A percentile compares a stretch with the other conserved stretches of the same genome.
Evolutionary conservation across 805 yeast species (phyloP).

Genomic region (Metschnikowia peoriensis): DNA sequence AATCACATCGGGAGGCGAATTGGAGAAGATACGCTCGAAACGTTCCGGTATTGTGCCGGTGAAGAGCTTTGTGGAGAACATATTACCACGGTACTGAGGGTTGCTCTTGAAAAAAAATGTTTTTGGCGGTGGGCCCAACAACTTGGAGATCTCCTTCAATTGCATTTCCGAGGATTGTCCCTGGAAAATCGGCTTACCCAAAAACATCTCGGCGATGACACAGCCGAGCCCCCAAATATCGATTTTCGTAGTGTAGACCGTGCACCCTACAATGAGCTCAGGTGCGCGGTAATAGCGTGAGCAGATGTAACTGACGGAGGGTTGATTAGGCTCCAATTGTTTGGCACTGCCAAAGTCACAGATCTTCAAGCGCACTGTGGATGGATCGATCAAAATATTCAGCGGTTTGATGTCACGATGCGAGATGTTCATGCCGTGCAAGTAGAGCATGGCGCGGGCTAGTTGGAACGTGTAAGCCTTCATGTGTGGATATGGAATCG

Average conservation of each 20-base stretch:
- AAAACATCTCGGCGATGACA: slow-evolving; percentile 89
- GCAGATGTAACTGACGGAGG: slow-evolving; percentile 94
- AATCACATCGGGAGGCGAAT: slow-evolving; percentile 82
- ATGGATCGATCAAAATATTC: slow-evolving; percentile 73
- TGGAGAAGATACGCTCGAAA: slow-evolving; percentile 48
- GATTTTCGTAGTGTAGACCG: slow-evolving; percentile 82
- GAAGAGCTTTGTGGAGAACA: slow-evolving; percentile 64
- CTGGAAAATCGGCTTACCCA: slow-evolving; percentile 93
- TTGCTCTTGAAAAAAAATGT: slow-evolving; percentile 71
- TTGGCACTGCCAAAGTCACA: slow-evolving; percentile 89
- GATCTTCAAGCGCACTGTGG: slow-evolving; percentile 62
- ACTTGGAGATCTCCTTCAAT: slow-evolving; percentile 83
- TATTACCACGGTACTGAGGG: slow-evolving; percentile 72
- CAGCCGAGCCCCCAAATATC: slow-evolving; percentile 99
- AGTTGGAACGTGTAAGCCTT: slow-evolving; percentile 77
- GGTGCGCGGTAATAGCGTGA: slow-evolving; percentile 96
- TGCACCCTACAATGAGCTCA: slow-evolving; percentile 88
- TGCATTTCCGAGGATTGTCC: slow-evolving; percentile 89
- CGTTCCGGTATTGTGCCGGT: slow-evolving; percentile 51
- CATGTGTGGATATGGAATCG: slow-evolving; percentile 69
- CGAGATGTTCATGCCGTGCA: slow-evolving; percentile 76
- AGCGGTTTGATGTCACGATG: slow-evolving; percentile 87
- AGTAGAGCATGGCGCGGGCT: slow-evolving; percentile 78
- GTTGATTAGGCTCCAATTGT: slow-evolving; percentile 70
- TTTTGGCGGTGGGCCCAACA: slow-evolving; percentile 81